A percentile compares a stretch with the other conserved stretches of the same genome.
phyloP scores from a whole-genome alignment of 208 protist genomes.

The Tritrichomonas foetus region DNA sequence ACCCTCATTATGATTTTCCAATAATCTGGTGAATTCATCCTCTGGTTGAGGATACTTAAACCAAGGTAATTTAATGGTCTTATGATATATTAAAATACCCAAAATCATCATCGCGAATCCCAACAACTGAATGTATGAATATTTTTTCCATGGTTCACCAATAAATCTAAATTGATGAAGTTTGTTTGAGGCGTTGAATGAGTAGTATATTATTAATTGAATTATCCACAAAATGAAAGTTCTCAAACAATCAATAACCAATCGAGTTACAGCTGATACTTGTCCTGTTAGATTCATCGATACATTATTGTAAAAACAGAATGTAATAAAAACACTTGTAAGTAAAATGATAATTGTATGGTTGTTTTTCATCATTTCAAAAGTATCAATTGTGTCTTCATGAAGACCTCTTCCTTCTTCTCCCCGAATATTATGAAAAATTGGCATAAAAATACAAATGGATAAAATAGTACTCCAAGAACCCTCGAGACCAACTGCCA shows the following conservation, averaged over 20 bases:
- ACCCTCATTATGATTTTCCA: too few species aligned
- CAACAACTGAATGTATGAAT: background rate
- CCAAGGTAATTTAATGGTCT: background rate
- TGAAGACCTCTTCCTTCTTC: background rate
- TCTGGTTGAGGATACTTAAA: too few species aligned
- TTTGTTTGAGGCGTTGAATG: background rate
- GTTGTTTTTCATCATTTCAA: background rate
- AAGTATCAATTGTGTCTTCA: constrained; percentile 22
- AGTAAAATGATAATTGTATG: too few species aligned
- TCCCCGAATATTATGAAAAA: background rate
- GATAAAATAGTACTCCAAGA: background rate
- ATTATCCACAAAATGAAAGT: background rate
- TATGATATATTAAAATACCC: background rate
- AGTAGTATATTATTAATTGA: background rate
- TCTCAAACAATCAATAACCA: background rate
- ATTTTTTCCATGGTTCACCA: background rate
- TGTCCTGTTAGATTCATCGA: background rate
- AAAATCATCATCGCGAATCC: background rate
- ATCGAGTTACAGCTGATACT: background rate
- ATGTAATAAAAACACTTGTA: too few species aligned
- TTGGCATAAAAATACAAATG: background rate
- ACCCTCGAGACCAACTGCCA: background rate
- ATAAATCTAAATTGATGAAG: background rate
- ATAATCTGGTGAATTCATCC: too few species aligned
- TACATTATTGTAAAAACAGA: too few species aligned